Base-by-base conservation (phyloP, 1,284 basidiomycete genomes). In the Takashimella koratensis region DNA sequence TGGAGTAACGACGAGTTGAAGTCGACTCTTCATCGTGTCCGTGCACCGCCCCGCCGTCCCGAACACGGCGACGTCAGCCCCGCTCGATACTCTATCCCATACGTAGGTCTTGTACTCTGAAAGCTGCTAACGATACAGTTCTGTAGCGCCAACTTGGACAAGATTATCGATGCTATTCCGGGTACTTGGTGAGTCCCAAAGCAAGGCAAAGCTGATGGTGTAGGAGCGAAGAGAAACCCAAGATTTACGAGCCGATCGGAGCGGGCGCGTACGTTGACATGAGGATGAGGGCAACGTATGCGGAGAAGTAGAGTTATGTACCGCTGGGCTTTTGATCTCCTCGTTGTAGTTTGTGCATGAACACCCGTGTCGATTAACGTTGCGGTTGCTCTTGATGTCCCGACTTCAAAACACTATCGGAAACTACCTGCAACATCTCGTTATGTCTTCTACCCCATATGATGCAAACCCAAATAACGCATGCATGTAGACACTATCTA, bases 1-100 rank as follows among this genome's bases (percentile, higher is more conserved):
- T 85, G 83, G 83, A 81, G 81, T 0, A 84, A 84, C 60, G 82
- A 84, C 62, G 78, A 74, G 3, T 80, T 85, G 25, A 79, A 80
- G 58, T 84, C 83, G 55, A 82, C 83, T 0, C 68, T 83, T 12
- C 83, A 85, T 64, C 80, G 83, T 6, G 84, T 85, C 10, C 77
- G 79, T 26, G 78, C 80, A 0, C 83, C 83, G 1, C 68, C 67
- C 0, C 50, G 65, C 21, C 47, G 52, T 16, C 49, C 56, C 10
- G 63, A 58, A 5, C 45, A 59, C 8, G 65, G 72, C 41, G 78
- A 73, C 4, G 74, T 78, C 65, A 77, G 79, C 1, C 79, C 78
- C 3, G 76, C 79, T 45, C 73, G 82, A 36, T 84, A 80, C 63
- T 83, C 82, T 1, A 83, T 83, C 52, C 82, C 82, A 43, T 83